These are phyloP conservation scores for Fusarium equiseti DNA, from an alignment of 2,329 filamentous ascomycete species.

Conservation along the genomic window DNA sequence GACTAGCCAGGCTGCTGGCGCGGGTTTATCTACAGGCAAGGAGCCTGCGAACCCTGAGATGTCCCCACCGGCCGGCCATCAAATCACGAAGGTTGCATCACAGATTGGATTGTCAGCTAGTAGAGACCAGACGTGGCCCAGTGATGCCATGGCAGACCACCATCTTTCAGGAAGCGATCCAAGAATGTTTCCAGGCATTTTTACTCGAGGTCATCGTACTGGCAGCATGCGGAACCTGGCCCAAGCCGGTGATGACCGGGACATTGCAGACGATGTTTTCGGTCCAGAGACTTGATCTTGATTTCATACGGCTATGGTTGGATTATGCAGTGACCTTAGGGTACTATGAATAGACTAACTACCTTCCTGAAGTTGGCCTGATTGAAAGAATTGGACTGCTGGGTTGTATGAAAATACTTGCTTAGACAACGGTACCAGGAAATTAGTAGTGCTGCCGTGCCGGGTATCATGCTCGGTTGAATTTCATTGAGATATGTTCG, in stretches of 20 bases:
- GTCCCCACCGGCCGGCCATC: constrained; percentile 25
- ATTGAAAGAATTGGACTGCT: not conserved
- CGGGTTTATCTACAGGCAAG: constrained; percentile 5
- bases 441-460: not conserved
- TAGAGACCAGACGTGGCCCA: constrained; percentile 54
- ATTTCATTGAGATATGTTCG: not conserved
- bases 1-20: constrained; percentile 10
- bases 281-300: constrained; percentile 32
- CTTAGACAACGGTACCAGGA: not conserved
- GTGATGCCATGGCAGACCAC: constrained; percentile 57
- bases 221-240: constrained; percentile 55
- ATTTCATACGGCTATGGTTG: not conserved
- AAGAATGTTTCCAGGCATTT: constrained; percentile 77
- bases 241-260: constrained; percentile 43
- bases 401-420: not conserved
- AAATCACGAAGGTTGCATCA: constrained; percentile 35
- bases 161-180: constrained; percentile 72
- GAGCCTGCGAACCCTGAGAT: constrained; percentile 23
- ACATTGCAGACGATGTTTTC: constrained; percentile 32
- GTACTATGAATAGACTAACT: constrained; percentile 1
- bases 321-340: not conserved
- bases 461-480: not conserved
- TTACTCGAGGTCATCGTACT: constrained; percentile 63
- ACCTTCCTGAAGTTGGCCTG: not conserved
- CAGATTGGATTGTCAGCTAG: constrained; percentile 34